Percentiles rank a stretch among this genome's conserved stretches.
phyloP scores from a whole-genome alignment of 192 early-diverging fungal genomes.

The Linnemannia schmuckeri region DNA sequence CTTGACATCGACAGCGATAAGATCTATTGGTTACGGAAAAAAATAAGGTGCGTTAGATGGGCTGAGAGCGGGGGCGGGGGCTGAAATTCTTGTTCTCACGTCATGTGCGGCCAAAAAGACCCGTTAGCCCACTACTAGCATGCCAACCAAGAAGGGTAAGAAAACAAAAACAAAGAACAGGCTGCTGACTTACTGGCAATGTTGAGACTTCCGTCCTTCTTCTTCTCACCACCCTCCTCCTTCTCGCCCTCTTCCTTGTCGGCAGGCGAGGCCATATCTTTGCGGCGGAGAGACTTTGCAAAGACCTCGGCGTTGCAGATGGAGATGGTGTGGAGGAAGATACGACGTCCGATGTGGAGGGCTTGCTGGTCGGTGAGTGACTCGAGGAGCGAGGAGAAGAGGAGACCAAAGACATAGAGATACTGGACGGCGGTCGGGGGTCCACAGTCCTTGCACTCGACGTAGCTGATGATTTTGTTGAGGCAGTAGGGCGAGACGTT shows the following conservation, averaged over 20 bases:
- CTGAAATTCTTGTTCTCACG: not conserved
- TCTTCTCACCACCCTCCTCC: conserved; percentile 4
- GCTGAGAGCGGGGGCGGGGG: not conserved
- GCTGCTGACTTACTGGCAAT: conserved; percentile 36
- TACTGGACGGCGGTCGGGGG: conserved; percentile 54
- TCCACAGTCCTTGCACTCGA: conserved; percentile 49
- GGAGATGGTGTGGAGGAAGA: conserved; percentile 69
- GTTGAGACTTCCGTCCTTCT: conserved; percentile 46
- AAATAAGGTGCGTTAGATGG: not conserved
- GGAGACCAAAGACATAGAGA: conserved; percentile 71
- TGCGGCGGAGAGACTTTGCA: conserved; percentile 62
- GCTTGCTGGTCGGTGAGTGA: conserved; percentile 64
- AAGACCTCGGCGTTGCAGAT: conserved; percentile 64
- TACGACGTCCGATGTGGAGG: conserved; percentile 74
- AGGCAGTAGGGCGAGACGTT: conserved; percentile 52
- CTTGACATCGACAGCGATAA: conserved; percentile 46
- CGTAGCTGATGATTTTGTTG: conserved; percentile 54
- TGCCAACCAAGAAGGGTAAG: conserved; percentile 23
- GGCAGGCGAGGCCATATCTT: conserved; percentile 60
- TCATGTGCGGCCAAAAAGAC: conserved; percentile 28
- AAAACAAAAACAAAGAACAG: not conserved
- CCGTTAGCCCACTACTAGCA: conserved; percentile 51
- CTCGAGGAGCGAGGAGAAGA: conserved; percentile 61
- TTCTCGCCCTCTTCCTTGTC: conserved; percentile 39
- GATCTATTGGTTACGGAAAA: conserved; percentile 16